Conservation (phyloP, 2,329 filamentous ascomycete genomes). For the Aureobasidium sp. region DNA sequence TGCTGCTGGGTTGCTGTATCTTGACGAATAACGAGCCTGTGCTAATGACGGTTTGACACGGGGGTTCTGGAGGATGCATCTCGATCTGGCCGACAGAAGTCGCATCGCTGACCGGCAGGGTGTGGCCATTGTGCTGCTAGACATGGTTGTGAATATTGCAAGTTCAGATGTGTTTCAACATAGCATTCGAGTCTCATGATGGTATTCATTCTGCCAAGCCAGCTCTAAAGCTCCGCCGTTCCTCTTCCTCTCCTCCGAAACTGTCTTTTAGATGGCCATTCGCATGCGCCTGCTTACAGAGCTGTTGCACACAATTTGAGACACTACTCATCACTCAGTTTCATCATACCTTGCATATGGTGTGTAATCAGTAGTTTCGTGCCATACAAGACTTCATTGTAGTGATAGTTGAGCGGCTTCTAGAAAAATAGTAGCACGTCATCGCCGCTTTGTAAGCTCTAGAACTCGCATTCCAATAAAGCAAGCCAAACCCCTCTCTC, state of each 20-base stretch:
- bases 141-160: not conserved
- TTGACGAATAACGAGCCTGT: slow-evolving; percentile 19
- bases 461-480: not conserved
- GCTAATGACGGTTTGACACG: not conserved
- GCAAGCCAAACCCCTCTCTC: not conserved
- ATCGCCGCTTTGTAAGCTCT: not conserved
- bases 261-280: not conserved
- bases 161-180: not conserved
- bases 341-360: too few relatives aligned
- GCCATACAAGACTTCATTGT: not conserved
- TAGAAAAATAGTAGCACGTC: not conserved
- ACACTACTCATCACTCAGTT: too few relatives aligned
- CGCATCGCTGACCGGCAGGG: slow-evolving; percentile 13
- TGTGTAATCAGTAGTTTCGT: not conserved
- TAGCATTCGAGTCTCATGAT: not conserved
- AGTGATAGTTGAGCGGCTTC: not conserved
- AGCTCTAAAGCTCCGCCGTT: not conserved
- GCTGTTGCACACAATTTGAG: too few relatives aligned
- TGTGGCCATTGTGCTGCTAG: slow-evolving; percentile 10
- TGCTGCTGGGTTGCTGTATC: slow-evolving; percentile 27
- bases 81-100: slow-evolving; percentile 13
- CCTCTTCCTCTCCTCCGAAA: not conserved
- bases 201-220: slow-evolving; percentile 1
- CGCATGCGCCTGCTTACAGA: not conserved
- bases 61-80: slow-evolving; percentile 8